A percentile compares a stretch with the other conserved stretches of the same genome.
These are phyloP conservation scores for Naganishia randhawae DNA, from an alignment of 768 basidiomycete species.

Conservation along the genomic window DNA sequence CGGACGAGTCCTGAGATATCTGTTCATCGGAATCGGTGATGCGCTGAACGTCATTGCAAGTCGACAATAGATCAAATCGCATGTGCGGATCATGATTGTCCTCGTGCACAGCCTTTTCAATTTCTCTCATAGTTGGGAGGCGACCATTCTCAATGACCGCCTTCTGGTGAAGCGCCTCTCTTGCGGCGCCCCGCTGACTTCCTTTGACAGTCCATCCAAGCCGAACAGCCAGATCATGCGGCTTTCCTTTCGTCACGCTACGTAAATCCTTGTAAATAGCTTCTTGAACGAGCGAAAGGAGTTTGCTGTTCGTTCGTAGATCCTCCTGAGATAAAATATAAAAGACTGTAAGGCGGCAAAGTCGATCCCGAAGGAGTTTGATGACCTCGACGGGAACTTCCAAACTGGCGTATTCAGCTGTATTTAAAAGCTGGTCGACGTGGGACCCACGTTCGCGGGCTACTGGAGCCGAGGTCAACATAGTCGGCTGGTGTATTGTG, in stretches of 20 bases:
- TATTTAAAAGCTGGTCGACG: not conserved
- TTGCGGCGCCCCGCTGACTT: not conserved
- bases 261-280: constrained; percentile 2
- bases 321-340: constrained; percentile 3
- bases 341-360: constrained; percentile 3
- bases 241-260: not conserved
- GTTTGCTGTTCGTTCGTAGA: not conserved
- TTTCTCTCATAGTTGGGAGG: constrained; percentile 2
- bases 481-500: not conserved
- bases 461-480: too few species aligned
- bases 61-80: not conserved
- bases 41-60: not conserved
- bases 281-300: constrained; percentile 6
- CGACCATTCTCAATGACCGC: constrained; percentile 4
- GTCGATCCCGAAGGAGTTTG: constrained; percentile 4
- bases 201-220: constrained; percentile 13
- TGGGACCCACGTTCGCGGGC: not conserved
- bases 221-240: constrained; percentile 15
- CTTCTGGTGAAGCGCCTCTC: constrained; percentile 11
- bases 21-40: not conserved
- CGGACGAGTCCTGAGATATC: not conserved
- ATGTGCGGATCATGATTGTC: constrained; percentile 13
- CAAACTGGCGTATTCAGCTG: not conserved
- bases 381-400: not conserved
- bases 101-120: constrained; percentile 1